Evolutionary conservation across 306 rosid genomes (phyloP), one percentile per base, ranked within the genome.

Genomic region (Quercus variabilis): DNA sequence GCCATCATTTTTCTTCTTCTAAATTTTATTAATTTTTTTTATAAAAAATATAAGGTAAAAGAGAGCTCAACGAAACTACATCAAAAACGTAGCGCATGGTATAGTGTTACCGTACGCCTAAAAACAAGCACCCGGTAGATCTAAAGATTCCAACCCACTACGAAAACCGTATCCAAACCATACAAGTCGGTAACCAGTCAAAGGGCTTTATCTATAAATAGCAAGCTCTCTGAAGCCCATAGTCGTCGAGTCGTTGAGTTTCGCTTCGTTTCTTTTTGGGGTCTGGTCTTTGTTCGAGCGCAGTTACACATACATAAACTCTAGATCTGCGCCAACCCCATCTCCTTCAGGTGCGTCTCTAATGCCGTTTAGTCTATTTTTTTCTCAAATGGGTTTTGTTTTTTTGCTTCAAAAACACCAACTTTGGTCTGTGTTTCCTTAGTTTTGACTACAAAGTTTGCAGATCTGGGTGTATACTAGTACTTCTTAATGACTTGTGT

Each of bases 161-260:
- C 12, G 23, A 35, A 57, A 41, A 41, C 12, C 12, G 26, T 63
- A 60, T 43, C 20, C 38, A 69, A 28, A 86, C 87, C 76, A 85
- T 31, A 11, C 6, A 68, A 25, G 23, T 84, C 93, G 87, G 93
- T 86, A n/a, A 55, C 83, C 85, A 71, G 94, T 90, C 69, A 65
- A 5, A 23, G 6, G 18, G 4, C 56, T n/a, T 43, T 19, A 9
- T 55, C 64, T 92, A 92, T 89, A 90, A 89, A 87, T 79, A 55
- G 9, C 30, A 41, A 23, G 68, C 59, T 28, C 26, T 1, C 4
- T 5, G 9, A 20, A 30, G 3, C 5, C 13, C 12, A 23, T 0
- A 2, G 84, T 80, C 64, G 55, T 64, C 74, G 75, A 56, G 75
- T 23, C 35, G 33, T 25, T 60, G 41, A 70, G 76, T 43, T 21